Percentiles rank a stretch among this genome's conserved stretches.
Evolutionary conservation across 2,329 filamentous ascomycete species (phyloP).

Genomic region (Colletotrichum salicis): DNA sequence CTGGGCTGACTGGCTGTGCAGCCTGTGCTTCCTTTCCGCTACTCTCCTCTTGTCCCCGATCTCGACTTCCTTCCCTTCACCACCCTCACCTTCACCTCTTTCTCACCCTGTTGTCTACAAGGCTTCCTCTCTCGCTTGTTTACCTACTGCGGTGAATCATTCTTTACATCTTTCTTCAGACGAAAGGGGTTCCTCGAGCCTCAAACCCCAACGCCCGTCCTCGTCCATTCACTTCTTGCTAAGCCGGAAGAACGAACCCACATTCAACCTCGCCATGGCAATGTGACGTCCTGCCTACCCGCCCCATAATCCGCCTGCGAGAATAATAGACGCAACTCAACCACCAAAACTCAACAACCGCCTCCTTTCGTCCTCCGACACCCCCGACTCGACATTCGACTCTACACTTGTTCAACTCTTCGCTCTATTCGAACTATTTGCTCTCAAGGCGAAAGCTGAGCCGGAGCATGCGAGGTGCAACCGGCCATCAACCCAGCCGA

Average conservation of each 20-base stretch:
- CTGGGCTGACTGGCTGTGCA: slow-evolving; percentile 32
- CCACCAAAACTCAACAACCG: not conserved
- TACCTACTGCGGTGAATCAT: not conserved
- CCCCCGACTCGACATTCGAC: not conserved
- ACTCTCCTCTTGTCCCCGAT: slow-evolving; percentile 25
- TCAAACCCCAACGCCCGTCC: not conserved
- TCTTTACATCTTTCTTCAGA: not conserved
- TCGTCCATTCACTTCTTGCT: slow-evolving; percentile 21
- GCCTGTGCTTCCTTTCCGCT: slow-evolving; percentile 13
- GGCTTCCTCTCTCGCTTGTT: slow-evolving; percentile 12
- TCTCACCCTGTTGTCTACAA: slow-evolving; percentile 8
- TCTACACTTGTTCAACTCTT: not conserved
- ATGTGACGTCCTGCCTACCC: slow-evolving; percentile 35
- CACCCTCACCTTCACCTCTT: slow-evolving; percentile 21
- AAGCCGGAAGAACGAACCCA: slow-evolving; percentile 13
- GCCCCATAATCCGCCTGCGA: slow-evolving; percentile 32
- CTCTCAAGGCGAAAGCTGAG: not conserved
- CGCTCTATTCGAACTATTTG: not conserved
- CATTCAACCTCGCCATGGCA: slow-evolving; percentile 23
- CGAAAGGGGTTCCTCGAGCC: not conserved
- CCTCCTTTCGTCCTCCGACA: not conserved
- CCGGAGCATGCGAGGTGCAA: slow-evolving; percentile 32
- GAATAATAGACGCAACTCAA: slow-evolving; percentile 27
- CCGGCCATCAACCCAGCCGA: slow-evolving; percentile 8
- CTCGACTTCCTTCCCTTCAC: slow-evolving; percentile 27